These are phyloP conservation scores for Penicillium sp. DNA, from an alignment of 2,329 filamentous ascomycete species.

Conservation along the genomic window DNA sequence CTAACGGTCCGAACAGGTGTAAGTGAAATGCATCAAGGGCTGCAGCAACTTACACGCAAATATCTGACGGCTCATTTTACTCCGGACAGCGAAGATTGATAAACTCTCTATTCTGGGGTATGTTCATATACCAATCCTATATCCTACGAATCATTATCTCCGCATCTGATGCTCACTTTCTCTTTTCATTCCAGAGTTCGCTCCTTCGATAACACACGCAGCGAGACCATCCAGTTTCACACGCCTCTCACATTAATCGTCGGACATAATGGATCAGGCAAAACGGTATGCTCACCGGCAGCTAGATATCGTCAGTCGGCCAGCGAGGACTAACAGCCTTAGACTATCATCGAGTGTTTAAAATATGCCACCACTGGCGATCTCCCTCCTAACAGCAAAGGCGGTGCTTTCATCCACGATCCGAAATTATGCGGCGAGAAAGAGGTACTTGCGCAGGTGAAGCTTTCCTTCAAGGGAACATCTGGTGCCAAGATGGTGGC, in stretches of 20 bases:
- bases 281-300: constrained; percentile 63
- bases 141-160: background rate
- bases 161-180: constrained; percentile 1
- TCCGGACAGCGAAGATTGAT: constrained; percentile 72
- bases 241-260: constrained; percentile 94
- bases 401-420: constrained; percentile 93
- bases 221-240: constrained; percentile 82
- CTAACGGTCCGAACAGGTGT: constrained; percentile 31
- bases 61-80: background rate
- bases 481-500: constrained; percentile 77
- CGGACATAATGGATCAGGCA: constrained; percentile 94
- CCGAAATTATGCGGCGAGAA: constrained; percentile 85
- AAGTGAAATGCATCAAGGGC: constrained; percentile 19
- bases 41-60: background rate
- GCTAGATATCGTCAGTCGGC: background rate
- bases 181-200: constrained; percentile 56
- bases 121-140: background rate
- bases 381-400: constrained; percentile 83
- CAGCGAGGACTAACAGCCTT: constrained; percentile 4
- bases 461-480: constrained; percentile 79
- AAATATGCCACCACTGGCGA: constrained; percentile 97
- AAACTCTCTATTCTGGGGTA: constrained; percentile 82
- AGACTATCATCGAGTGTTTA: constrained; percentile 96
- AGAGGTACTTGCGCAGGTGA: constrained; percentile 87
- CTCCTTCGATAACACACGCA: constrained; percentile 75